Percentiles rank a stretch among this genome's conserved stretches.
These are phyloP conservation scores for Artemisia argyi DNA, from an alignment of 129 eudicot species.

Conservation along the genomic window DNA sequence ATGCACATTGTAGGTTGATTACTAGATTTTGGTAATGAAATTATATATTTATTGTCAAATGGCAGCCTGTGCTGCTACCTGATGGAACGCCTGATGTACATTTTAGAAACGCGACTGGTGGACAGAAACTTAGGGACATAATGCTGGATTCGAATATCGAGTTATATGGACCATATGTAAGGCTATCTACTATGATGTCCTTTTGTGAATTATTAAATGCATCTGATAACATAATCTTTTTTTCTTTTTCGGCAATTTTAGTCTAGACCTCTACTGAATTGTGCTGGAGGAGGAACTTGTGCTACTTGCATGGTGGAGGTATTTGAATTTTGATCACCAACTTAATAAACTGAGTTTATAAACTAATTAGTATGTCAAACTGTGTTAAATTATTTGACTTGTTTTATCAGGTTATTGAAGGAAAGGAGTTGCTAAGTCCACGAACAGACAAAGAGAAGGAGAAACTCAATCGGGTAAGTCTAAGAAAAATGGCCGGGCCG, in stretches of 20 bases:
- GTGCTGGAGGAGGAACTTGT: conserved; percentile 94
- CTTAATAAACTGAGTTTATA: no score
- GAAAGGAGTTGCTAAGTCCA: conserved; percentile 69
- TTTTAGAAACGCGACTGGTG: conserved; percentile 68
- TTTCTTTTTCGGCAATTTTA: conserved; percentile 30
- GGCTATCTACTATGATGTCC: conserved; percentile 6
- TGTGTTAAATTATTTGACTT: neutral
- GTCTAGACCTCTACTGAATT: conserved; percentile 76
- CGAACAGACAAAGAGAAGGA: conserved; percentile 80
- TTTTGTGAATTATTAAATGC: neutral
- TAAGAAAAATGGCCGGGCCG: neutral
- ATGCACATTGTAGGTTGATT: neutral
- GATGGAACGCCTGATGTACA: conserved; percentile 97
- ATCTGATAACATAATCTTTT: neutral
- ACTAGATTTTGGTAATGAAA: neutral
- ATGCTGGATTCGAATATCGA: conserved; percentile 79
- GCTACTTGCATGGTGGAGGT: conserved; percentile 97
- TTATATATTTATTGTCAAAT: conserved; percentile 2
- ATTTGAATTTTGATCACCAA: neutral
- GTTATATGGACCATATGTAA: conserved; percentile 96
- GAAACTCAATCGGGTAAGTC: conserved; percentile 63
- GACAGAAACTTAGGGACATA: conserved; percentile 88
- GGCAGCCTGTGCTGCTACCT: conserved; percentile 83
- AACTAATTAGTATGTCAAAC: neutral
- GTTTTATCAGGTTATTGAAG: conserved; percentile 57